phyloP scores from a whole-genome alignment of 441 rosid species.

The Flueggea neowawraea region DNA sequence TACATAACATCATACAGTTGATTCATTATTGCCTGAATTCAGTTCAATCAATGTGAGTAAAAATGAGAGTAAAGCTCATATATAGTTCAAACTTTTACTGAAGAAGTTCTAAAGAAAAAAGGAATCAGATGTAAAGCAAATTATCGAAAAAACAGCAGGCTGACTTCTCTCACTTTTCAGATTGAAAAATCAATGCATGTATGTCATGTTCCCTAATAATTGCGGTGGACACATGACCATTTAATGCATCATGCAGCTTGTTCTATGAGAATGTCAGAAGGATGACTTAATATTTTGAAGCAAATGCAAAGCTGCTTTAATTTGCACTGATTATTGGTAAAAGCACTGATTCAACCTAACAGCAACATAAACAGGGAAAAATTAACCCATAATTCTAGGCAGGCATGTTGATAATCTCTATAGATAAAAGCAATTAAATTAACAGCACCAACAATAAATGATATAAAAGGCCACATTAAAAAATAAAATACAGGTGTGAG shows the following conservation, averaged over 20 bases:
- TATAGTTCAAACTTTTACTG: not conserved
- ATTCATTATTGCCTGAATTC: conserved; percentile 78
- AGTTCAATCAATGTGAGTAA: not conserved
- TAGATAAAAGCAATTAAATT: too few species aligned
- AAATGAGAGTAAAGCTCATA: too few species aligned
- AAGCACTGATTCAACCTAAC: too few species aligned
- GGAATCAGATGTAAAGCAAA: conserved; percentile 1
- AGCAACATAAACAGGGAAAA: too few species aligned
- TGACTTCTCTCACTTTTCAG: conserved; percentile 1
- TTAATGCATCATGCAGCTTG: not conserved
- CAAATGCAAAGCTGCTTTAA: not conserved
- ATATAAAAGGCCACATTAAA: not conserved
- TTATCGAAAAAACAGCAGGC: not conserved
- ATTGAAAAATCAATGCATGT: not conserved
- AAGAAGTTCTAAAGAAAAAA: not conserved
- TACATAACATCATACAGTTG: conserved; percentile 92
- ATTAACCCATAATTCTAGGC: too few species aligned
- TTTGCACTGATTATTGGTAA: too few species aligned
- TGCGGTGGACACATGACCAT: not conserved
- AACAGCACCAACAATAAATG: too few species aligned
- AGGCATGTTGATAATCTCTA: too few species aligned
- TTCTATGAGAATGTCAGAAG: not conserved
- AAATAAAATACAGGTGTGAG: not conserved
- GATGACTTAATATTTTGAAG: not conserved
- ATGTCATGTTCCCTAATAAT: not conserved